Percentiles rank a stretch among this genome's conserved stretches.
Evolutionary conservation across 495 filamentous ascomycete species (phyloP).

Genomic region (Aspergillus baeticus): DNA sequence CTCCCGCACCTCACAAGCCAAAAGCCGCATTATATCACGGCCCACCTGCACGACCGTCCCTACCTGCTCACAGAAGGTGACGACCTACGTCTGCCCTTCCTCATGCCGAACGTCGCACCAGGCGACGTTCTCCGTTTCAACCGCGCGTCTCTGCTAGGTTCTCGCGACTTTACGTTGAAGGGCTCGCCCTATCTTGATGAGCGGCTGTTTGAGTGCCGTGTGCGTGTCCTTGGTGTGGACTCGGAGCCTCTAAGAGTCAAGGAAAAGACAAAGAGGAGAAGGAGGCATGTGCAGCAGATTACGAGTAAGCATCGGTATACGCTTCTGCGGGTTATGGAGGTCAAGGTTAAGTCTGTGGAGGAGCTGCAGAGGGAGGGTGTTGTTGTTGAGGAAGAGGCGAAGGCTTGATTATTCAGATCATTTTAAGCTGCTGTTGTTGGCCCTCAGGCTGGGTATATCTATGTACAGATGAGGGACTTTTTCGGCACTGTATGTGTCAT

Average conservation of each 20-base stretch:
- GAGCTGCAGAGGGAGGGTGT: constrained; percentile 50
- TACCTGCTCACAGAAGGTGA: constrained; percentile 92
- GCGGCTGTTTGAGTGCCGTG: constrained; percentile 77
- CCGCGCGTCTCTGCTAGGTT: constrained; percentile 74
- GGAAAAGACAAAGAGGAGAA: constrained; percentile 92
- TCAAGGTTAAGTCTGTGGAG: constrained; percentile 65
- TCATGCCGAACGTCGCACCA: constrained; percentile 76
- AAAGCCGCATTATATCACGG: constrained; percentile 78
- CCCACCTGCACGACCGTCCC: constrained; percentile 81
- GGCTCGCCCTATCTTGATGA: constrained; percentile 77
- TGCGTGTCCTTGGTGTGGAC: constrained; percentile 83
- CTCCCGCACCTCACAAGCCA: constrained; percentile 79
- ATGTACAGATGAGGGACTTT: background rate
- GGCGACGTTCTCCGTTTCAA: constrained; percentile 87
- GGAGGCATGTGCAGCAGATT: constrained; percentile 68
- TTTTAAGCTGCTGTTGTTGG: too few species aligned
- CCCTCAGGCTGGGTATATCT: background rate
- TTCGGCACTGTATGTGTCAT: constrained; percentile 3
- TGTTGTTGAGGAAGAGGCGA: constrained; percentile 28
- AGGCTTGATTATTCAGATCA: background rate
- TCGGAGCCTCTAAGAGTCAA: constrained; percentile 81
- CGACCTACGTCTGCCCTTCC: constrained; percentile 88
- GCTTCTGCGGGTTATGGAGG: constrained; percentile 76
- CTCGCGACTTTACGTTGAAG: constrained; percentile 85
- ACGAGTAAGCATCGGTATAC: constrained; percentile 88